Percentiles rank a stretch among this genome's conserved stretches.
Conservation (phyloP, 352 stramenopile genomes). For the Phytophthora pinifolia region DNA sequence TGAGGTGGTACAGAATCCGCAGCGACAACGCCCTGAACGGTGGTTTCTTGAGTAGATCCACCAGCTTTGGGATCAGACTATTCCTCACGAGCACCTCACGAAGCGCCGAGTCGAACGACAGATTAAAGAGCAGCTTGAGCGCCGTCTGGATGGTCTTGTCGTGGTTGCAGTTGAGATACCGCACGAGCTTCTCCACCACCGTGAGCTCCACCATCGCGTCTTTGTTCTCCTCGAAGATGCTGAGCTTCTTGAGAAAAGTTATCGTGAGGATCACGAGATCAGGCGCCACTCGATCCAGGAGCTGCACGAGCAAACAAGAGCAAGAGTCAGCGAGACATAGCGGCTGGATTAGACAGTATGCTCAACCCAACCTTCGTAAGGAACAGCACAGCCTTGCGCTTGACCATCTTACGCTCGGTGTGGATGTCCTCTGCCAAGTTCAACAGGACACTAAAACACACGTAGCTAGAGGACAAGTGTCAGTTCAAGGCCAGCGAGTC, state of each 20-base stretch:
- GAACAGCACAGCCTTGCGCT: conserved; percentile 88
- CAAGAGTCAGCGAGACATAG: background rate
- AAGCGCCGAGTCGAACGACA: conserved; percentile 91
- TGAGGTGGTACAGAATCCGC: conserved; percentile 94
- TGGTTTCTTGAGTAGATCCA: conserved; percentile 92
- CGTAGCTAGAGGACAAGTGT: conserved; percentile 39
- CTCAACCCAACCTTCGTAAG: conserved; percentile 57
- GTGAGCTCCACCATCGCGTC: conserved; percentile 87
- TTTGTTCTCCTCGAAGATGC: conserved; percentile 96
- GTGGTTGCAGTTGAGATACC: conserved; percentile 81
- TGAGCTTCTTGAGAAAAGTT: conserved; percentile 93
- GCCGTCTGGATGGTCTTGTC: conserved; percentile 86
- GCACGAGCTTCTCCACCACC: conserved; percentile 75
- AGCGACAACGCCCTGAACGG: conserved; percentile 87
- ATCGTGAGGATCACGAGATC: conserved; percentile 91
- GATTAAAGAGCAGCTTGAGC: conserved; percentile 93
- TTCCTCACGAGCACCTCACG: conserved; percentile 87
- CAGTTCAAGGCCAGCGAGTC: conserved; percentile 1
- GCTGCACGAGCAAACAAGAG: conserved; percentile 34
- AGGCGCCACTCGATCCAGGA: conserved; percentile 86
- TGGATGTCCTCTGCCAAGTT: conserved; percentile 94
- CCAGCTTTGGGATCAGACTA: conserved; percentile 91
- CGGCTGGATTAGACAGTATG: background rate
- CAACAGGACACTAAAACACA: conserved; percentile 93
- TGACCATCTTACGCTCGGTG: conserved; percentile 96